These are phyloP conservation scores for Diplodia corticola DNA, from an alignment of 2,329 filamentous ascomycete genomes.

Conservation along the genomic window DNA sequence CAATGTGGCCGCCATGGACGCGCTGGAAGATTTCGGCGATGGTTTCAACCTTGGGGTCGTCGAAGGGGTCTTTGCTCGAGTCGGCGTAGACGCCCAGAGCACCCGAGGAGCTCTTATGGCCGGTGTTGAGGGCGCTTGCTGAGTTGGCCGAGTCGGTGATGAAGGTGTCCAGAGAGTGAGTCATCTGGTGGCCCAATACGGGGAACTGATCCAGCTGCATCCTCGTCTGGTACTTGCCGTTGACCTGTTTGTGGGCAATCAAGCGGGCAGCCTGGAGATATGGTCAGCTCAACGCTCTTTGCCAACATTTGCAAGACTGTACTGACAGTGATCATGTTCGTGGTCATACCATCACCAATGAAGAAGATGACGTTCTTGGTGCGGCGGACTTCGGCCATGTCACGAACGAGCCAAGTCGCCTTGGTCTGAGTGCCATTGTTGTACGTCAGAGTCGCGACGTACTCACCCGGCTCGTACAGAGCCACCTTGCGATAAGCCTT, in stretches of 20 bases:
- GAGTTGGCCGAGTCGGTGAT: conserved; percentile 88
- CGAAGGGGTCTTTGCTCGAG: conserved; percentile 69
- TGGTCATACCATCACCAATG: conserved; percentile 70
- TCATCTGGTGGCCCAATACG: conserved; percentile 84
- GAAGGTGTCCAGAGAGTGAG: conserved; percentile 79
- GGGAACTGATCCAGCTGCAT: conserved; percentile 83
- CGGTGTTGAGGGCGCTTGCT: conserved; percentile 76
- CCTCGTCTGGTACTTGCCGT: conserved; percentile 76
- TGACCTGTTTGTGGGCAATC: conserved; percentile 78
- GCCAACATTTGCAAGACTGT: conserved; percentile 25
- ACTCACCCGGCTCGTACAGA: conserved; percentile 76
- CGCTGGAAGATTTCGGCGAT: conserved; percentile 77
- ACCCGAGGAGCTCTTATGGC: conserved; percentile 82
- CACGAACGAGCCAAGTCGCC: conserved; percentile 75
- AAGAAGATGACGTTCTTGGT: conserved; percentile 86
- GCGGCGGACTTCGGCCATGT: conserved; percentile 67
- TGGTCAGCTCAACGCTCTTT: neutral
- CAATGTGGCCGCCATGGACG: conserved; percentile 60
- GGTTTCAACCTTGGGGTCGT: conserved; percentile 84
- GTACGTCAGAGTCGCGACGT: conserved; percentile 74
- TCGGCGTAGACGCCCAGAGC: conserved; percentile 80
- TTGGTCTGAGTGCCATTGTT: conserved; percentile 70
- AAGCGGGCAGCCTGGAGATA: conserved; percentile 64
- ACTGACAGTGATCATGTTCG: conserved; percentile 67
- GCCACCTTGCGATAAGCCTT: conserved; percentile 76